Evolutionary conservation across 2,329 filamentous ascomycete genomes (phyloP).

Genomic region (Pyrenophora tritici-repentis): DNA sequence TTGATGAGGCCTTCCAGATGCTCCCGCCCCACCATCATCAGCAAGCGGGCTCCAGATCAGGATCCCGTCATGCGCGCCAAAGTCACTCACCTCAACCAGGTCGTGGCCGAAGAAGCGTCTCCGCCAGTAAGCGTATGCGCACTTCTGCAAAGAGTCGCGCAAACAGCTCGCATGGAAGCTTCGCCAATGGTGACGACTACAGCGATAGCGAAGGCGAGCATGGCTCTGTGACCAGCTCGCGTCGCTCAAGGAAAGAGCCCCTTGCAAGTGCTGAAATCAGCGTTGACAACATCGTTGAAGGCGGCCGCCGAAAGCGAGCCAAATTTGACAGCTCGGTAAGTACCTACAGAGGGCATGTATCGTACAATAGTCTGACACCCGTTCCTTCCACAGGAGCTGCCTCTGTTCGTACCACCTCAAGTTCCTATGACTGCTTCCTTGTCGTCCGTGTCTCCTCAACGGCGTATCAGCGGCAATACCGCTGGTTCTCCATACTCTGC

Average conservation of each 20-base stretch:
- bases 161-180: slow-evolving; percentile 62
- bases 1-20: slow-evolving; percentile 69
- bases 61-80: slow-evolving; percentile 70
- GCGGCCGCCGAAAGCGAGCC: slow-evolving; percentile 89
- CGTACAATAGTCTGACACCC: slow-evolving; percentile 29
- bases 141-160: slow-evolving; percentile 70
- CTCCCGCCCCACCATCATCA: slow-evolving; percentile 64
- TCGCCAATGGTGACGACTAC: slow-evolving; percentile 67
- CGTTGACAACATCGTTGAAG: slow-evolving; percentile 96
- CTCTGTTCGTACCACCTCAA: slow-evolving; percentile 81
- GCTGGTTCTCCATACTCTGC: slow-evolving; percentile 75
- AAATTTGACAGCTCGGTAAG: slow-evolving; percentile 98
- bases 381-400: slow-evolving; percentile 73
- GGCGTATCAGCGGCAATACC: slow-evolving; percentile 75
- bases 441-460: slow-evolving; percentile 91
- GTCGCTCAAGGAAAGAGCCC: slow-evolving; percentile 78
- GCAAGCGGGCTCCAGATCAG: slow-evolving; percentile 68
- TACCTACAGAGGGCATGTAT: slow-evolving; percentile 29
- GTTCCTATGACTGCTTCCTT: slow-evolving; percentile 92
- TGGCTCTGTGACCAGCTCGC: slow-evolving; percentile 71
- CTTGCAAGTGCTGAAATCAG: slow-evolving; percentile 96
- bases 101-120: slow-evolving; percentile 76
- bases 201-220: slow-evolving; percentile 86
- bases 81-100: slow-evolving; percentile 75
- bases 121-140: slow-evolving; percentile 73